Evolutionary conservation across 306 rosid species (phyloP), one percentile per base, ranked within the genome.

Genomic region (Pueraria montana): DNA sequence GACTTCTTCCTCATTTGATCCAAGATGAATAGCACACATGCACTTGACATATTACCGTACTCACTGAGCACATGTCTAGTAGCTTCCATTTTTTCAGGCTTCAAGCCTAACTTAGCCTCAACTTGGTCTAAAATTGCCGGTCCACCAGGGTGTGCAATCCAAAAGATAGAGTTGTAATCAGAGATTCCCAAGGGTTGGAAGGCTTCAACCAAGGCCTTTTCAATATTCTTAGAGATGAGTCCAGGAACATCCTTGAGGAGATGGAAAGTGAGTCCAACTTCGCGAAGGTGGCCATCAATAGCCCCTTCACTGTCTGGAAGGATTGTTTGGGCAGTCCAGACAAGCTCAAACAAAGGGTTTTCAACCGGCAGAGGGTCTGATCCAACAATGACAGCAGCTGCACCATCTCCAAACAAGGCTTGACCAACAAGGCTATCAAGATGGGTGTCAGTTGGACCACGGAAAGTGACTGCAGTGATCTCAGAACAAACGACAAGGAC

Each of bases 1-100:
- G 87, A 84, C 48, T 78, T 78, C 11, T 17, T 84, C 48, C 87
- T 79, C 84, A 73, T 79, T 4, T 79, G 46, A 65, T 84, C 84
- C 56, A 84, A 43, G 5, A 84, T 74, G 26, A 84, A 84, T 16
- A 84, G 1, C 63, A 79, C 87, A 4, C 80, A 78, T 7, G 87
- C 87, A 72, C 87, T 73, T 8, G 84, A 78, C 87, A 84, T 84
- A 65, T 84, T 84, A 7, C 84, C 87, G 30, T 84, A 84, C 53
- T 79, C 72, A 5, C 81, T 72, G 3, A 79, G 24, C 10, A 84
- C 84, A 10, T 79, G 63, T 21, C 81, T 20, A 16, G 77, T 84
- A 10, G 87, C 84, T 49, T 59, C 65, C 84, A 84, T 27, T 46
- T 84, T 84, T 13, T 84, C 84, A 21, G 84, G 72, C 58, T 73